Evolutionary conservation across 2,329 filamentous ascomycete genomes (phyloP).

Genomic region (Plectosphaerella plurivora): DNA sequence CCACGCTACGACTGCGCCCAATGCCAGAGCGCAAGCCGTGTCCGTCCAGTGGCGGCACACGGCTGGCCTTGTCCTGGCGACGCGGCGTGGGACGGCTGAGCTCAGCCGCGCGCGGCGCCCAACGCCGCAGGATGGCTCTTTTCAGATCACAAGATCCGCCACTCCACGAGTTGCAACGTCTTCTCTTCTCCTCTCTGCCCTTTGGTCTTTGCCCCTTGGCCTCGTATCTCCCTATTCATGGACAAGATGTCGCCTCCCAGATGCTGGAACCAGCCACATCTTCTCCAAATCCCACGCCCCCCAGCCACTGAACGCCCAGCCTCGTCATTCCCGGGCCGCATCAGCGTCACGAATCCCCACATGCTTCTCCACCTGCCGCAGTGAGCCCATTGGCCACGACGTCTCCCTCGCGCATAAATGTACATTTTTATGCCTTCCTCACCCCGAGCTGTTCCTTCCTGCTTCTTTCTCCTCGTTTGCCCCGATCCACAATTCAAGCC

Average conservation of each 20-base stretch:
- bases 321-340: slow-evolving; percentile 2
- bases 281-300: not conserved
- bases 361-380: not conserved
- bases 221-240: not conserved
- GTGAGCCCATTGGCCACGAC: not conserved
- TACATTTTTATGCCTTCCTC: slow-evolving; percentile 2
- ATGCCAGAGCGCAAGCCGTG: too few species aligned
- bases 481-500: not conserved
- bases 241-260: too few species aligned
- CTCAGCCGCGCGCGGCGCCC: too few species aligned
- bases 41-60: too few species aligned
- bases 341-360: not conserved
- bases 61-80: too few species aligned
- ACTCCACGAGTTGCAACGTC: too few species aligned
- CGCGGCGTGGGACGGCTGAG: too few species aligned
- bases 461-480: slow-evolving; percentile 2
- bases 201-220: not conserved
- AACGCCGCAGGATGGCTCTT: too few species aligned
- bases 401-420: not conserved
- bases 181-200: not conserved
- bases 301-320: not conserved
- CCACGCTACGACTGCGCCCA: too few species aligned
- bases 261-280: not conserved
- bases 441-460: slow-evolving; percentile 8
- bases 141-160: too few species aligned